Conservation (phyloP, 2,329 filamentous ascomycete species). For the Annulohypoxylon truncatum region DNA sequence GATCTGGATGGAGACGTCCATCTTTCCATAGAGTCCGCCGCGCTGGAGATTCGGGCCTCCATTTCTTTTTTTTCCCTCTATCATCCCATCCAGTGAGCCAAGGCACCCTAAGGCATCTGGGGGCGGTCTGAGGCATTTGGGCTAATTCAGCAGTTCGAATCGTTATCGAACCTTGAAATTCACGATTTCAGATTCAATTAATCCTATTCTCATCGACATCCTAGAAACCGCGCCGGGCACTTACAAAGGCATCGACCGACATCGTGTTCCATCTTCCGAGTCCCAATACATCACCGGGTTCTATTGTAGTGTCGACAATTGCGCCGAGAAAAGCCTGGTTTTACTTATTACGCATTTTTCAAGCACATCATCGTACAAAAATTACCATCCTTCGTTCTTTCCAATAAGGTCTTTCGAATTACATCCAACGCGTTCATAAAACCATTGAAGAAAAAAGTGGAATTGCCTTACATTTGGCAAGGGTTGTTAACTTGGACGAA, state of each 20-base stretch:
- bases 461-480: slow-evolving; percentile 36
- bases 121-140: slow-evolving; percentile 49
- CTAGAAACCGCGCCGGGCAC: slow-evolving; percentile 27
- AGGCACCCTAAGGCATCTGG: slow-evolving; percentile 14
- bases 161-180: slow-evolving; percentile 39
- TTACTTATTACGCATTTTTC: slow-evolving; percentile 47
- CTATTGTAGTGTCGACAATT: slow-evolving; percentile 32
- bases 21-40: slow-evolving; percentile 48
- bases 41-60: slow-evolving; percentile 51
- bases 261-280: slow-evolving; percentile 30
- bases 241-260: slow-evolving; percentile 29
- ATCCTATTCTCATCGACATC: slow-evolving; percentile 34
- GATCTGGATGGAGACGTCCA: slow-evolving; percentile 48
- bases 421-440: slow-evolving; percentile 42
- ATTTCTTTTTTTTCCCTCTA: slow-evolving; percentile 32
- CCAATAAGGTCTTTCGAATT: slow-evolving; percentile 44
- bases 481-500: slow-evolving; percentile 44
- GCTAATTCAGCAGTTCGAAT: slow-evolving; percentile 43
- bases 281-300: slow-evolving; percentile 22
- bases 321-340: slow-evolving; percentile 27
- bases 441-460: slow-evolving; percentile 34
- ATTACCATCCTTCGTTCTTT: slow-evolving; percentile 29
- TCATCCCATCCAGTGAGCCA: slow-evolving; percentile 29
- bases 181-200: slow-evolving; percentile 35
- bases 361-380: slow-evolving; percentile 37